Percentiles rank a stretch among this genome's conserved stretches.
Conservation (phyloP, 768 basidiomycete genomes). For the Boletus reticulatus region DNA sequence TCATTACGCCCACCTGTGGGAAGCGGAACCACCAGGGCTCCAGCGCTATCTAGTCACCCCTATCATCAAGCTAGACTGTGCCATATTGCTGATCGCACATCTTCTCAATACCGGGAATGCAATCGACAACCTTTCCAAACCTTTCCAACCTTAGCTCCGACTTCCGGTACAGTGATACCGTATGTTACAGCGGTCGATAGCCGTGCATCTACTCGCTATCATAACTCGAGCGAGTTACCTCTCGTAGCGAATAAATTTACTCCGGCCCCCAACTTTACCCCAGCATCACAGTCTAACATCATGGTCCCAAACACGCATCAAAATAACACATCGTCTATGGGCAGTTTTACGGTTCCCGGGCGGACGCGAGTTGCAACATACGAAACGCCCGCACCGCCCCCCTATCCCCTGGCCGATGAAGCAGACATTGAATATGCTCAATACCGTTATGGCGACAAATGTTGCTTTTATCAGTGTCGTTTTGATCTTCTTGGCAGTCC, state of each 20-base stretch:
- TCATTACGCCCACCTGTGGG: slow-evolving; percentile 2
- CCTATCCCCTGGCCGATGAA: slow-evolving; percentile 7
- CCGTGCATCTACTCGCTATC: background rate
- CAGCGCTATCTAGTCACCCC: slow-evolving; percentile 10
- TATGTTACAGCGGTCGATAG: background rate
- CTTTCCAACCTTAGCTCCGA: background rate
- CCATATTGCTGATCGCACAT: slow-evolving; percentile 11
- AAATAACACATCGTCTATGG: background rate
- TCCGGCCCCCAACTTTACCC: background rate
- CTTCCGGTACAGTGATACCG: background rate
- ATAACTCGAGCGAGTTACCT: background rate
- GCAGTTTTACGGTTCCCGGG: background rate
- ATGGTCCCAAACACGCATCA: background rate
- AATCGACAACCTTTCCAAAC: background rate
- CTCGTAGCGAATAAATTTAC: background rate
- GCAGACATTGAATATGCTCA: slow-evolving; percentile 24
- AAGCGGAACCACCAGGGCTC: slow-evolving; percentile 2
- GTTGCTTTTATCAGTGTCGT: slow-evolving; percentile 24
- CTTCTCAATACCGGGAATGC: slow-evolving; percentile 4
- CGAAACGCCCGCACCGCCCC: background rate
- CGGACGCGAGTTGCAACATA: background rate
- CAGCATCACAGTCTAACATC: slow-evolving; percentile 1
- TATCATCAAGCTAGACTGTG: slow-evolving; percentile 16
- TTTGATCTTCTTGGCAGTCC: slow-evolving; percentile 24
- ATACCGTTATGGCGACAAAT: slow-evolving; percentile 16